Conservation (phyloP, 768 basidiomycete genomes). For the Amanita muscaria region DNA sequence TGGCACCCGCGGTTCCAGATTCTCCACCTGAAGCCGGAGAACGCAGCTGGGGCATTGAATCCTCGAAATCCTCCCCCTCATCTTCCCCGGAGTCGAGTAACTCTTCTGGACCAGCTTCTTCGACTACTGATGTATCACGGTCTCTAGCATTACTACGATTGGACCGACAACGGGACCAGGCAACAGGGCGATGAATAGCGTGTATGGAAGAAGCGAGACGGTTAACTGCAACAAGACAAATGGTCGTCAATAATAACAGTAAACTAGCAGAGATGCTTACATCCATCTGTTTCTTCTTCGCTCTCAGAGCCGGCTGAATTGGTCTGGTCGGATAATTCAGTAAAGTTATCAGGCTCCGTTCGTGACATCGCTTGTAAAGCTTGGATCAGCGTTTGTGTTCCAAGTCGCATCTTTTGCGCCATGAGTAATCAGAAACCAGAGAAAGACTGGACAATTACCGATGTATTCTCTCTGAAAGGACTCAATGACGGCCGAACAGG, state of each 20-base stretch:
- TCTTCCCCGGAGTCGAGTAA: conserved; percentile 37
- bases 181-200: conserved; percentile 75
- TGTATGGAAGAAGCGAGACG: conserved; percentile 80
- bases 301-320: conserved; percentile 47
- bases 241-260: neutral
- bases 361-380: conserved; percentile 81
- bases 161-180: conserved; percentile 44
- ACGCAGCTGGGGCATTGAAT: too few species aligned
- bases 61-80: conserved; percentile 51
- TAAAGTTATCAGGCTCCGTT: conserved; percentile 63
- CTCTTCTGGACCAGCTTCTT: conserved; percentile 28
- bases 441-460: conserved; percentile 32
- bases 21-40: too few species aligned
- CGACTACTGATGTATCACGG: conserved; percentile 17
- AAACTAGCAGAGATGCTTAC: conserved; percentile 16
- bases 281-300: conserved; percentile 63
- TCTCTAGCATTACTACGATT: conserved; percentile 14
- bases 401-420: conserved; percentile 63
- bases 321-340: conserved; percentile 41
- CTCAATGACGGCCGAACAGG: conserved; percentile 38
- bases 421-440: conserved; percentile 9
- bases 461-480: conserved; percentile 59
- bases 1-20: conserved; percentile 4
- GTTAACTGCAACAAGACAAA: conserved; percentile 23
- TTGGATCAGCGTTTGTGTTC: conserved; percentile 85